Evolutionary conservation across 345 rosid genomes (phyloP).

Genomic region (Corchorus capsularis): DNA sequence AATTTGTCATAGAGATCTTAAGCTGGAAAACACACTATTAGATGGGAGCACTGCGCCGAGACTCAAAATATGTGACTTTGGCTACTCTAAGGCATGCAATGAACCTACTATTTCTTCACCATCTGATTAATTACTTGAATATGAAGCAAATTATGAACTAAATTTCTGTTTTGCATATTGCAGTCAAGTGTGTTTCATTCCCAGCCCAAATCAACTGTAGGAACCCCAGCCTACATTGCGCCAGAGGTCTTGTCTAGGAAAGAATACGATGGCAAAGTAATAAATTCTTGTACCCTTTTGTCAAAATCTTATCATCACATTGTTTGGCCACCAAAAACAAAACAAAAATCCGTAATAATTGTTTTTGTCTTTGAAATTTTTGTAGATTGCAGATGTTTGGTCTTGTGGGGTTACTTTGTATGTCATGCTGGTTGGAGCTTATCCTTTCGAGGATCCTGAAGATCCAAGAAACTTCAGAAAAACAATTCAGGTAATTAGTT

Average conservation of each 20-base stretch:
- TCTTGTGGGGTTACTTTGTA: conserved; percentile 86
- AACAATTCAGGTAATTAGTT: conserved; percentile 57
- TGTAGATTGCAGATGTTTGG: conserved; percentile 84
- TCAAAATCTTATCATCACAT: not conserved
- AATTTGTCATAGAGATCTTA: conserved; percentile 93
- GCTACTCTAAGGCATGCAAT: conserved; percentile 86
- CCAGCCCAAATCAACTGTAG: conserved; percentile 95
- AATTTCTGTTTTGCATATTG: not conserved
- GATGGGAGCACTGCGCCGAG: conserved; percentile 78
- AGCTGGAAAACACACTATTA: conserved; percentile 85
- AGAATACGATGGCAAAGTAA: conserved; percentile 89
- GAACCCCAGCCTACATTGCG: conserved; percentile 92
- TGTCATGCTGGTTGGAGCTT: conserved; percentile 88
- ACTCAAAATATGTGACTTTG: conserved; percentile 89
- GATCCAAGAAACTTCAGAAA: conserved; percentile 79
- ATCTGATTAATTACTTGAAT: not conserved
- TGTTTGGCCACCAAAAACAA: not conserved
- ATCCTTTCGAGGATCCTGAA: conserved; percentile 82
- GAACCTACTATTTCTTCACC: not conserved
- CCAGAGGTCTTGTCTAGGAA: conserved; percentile 76
- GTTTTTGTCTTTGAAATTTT: not conserved
- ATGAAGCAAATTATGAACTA: not conserved
- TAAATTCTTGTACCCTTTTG: conserved; percentile 21
- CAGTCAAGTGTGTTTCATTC: conserved; percentile 88
- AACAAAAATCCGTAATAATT: not conserved